These are phyloP conservation scores for Adansonia digitata DNA, from an alignment of 345 rosid species.

Conservation along the genomic window DNA sequence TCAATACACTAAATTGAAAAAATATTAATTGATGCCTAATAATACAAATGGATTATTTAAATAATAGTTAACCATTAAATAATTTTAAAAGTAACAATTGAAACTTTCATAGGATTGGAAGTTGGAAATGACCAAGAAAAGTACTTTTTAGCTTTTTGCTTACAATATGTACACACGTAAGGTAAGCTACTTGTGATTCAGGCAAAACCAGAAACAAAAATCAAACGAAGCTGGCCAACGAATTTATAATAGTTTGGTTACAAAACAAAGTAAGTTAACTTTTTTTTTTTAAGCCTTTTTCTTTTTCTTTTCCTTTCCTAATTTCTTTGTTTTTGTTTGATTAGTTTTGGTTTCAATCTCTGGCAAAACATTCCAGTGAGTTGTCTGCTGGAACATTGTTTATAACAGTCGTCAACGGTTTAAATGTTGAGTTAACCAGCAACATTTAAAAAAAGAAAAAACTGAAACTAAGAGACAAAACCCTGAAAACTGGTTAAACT, in stretches of 20 bases:
- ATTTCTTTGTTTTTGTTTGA: not conserved
- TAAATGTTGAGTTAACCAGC: not conserved
- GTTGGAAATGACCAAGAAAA: not conserved
- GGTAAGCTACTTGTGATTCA: not conserved
- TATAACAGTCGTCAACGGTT: not conserved
- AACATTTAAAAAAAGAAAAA: not conserved
- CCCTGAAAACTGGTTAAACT: not conserved
- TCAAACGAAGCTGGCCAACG: not conserved
- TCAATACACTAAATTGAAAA: no score
- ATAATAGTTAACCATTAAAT: no score
- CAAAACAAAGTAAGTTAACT: not conserved
- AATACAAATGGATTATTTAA: no score
- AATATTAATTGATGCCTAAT: no score
- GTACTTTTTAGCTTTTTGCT: not conserved
- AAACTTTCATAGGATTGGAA: not conserved
- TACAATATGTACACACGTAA: not conserved
- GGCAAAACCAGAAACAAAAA: not conserved
- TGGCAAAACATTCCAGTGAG: not conserved
- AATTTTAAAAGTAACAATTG: no score
- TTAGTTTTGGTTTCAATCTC: not conserved
- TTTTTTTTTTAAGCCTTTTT: not conserved
- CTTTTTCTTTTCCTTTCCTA: no score
- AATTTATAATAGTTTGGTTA: not conserved
- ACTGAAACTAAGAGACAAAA: not conserved
- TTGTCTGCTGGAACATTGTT: not conserved